Evolutionary conservation across 164 flowering plant genomes (phyloP).

Genomic region (Chloranthus sessilifolius): DNA sequence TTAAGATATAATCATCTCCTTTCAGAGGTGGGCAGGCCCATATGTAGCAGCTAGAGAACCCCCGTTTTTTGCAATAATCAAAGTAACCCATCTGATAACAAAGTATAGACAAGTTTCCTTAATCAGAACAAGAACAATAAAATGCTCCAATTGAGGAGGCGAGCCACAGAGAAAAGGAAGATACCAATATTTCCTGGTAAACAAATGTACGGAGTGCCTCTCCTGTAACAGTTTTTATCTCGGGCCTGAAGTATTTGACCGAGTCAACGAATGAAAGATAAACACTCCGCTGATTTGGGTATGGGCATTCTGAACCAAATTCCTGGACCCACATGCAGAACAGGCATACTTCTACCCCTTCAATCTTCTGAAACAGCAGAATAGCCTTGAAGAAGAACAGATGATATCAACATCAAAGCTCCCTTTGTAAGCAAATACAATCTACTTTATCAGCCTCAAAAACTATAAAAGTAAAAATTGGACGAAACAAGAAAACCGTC

Average conservation of each 20-base stretch:
- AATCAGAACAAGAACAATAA: too few relatives aligned
- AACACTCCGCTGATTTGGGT: slow-evolving; percentile 20
- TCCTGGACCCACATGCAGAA: slow-evolving; percentile 27
- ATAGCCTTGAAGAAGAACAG: slow-evolving; percentile 16
- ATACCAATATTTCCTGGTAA: slow-evolving; percentile 21
- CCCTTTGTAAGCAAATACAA: too few relatives aligned
- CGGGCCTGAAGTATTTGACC: slow-evolving; percentile 16
- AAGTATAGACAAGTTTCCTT: too few relatives aligned
- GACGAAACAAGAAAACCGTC: too few relatives aligned
- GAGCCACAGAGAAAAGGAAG: too few relatives aligned
- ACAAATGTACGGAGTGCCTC: slow-evolving; percentile 20
- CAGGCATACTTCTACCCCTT: slow-evolving; percentile 22
- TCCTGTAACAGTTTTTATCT: slow-evolving; percentile 12
- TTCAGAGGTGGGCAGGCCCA: slow-evolving; percentile 20
- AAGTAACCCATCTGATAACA: slow-evolving; percentile 15
- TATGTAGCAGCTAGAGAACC: slow-evolving; percentile 17
- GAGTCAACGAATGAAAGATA: slow-evolving; percentile 20
- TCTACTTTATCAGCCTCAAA: too few relatives aligned
- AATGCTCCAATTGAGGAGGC: too few relatives aligned
- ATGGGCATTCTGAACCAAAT: slow-evolving; percentile 18
- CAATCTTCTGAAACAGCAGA: slow-evolving; percentile 24
- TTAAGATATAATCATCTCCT: slow-evolving; percentile 16
- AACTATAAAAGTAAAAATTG: too few relatives aligned
- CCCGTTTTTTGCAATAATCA: slow-evolving; percentile 21
- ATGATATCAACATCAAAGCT: too few relatives aligned